Evolutionary conservation across 2,329 filamentous ascomycete genomes (phyloP).

Genomic region (Fusarium sp.): DNA sequence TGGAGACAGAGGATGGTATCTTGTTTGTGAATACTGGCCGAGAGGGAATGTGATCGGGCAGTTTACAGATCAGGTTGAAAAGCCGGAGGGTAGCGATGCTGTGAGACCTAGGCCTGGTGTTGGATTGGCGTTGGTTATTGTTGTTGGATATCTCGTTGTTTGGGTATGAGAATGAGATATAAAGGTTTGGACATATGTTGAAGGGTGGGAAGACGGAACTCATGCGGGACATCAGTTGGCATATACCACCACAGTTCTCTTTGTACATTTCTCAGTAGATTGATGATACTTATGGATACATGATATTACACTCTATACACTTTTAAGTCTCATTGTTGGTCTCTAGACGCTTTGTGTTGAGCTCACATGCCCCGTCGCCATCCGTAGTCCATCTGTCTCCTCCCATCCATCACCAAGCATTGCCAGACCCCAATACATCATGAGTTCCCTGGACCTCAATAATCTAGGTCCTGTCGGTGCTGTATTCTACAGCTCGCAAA

Average conservation of each 20-base stretch:
- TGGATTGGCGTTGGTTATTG: constrained; percentile 27
- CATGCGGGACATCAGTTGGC: constrained; percentile 28
- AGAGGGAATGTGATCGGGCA: constrained; percentile 70
- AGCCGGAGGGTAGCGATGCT: constrained; percentile 27
- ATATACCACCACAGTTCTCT: constrained; percentile 7
- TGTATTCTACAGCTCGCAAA: no score
- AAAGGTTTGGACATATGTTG: neutral
- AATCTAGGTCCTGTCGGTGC: no score
- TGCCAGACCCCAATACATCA: no score
- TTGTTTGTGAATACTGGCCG: constrained; percentile 79
- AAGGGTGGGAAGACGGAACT: neutral
- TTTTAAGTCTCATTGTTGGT: neutral
- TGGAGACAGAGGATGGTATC: constrained; percentile 67
- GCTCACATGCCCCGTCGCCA: neutral
- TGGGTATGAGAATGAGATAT: neutral
- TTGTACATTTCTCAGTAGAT: constrained; percentile 5
- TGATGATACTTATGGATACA: constrained; percentile 6
- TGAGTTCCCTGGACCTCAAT: no score
- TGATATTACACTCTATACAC: neutral
- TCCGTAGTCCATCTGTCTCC: neutral
- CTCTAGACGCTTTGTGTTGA: neutral
- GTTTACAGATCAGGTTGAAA: constrained; percentile 55
- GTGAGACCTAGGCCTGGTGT: constrained; percentile 23
- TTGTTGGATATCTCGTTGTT: constrained; percentile 32
- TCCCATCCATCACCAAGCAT: no score